These are phyloP conservation scores for Phoma sp. DNA, from an alignment of 2,329 filamentous ascomycete genomes.

Conservation along the genomic window DNA sequence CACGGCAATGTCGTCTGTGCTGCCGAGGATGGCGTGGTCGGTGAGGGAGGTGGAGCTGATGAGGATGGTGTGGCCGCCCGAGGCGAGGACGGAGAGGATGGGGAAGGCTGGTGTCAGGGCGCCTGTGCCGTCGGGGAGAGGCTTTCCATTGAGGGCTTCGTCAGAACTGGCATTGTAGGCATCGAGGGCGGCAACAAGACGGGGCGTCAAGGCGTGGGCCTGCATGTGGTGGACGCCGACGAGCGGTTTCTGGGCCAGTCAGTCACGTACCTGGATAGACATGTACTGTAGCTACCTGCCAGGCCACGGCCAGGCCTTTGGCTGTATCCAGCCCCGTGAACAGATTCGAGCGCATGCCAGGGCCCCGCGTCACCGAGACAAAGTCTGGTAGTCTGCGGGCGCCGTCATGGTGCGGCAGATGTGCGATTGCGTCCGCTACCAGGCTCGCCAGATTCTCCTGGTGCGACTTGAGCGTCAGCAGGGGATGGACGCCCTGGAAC, in stretches of 20 bases:
- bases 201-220: conserved; percentile 88
- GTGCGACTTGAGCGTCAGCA: conserved; percentile 78
- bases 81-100: conserved; percentile 87
- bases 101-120: conserved; percentile 70
- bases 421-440: conserved; percentile 67
- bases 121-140: conserved; percentile 6
- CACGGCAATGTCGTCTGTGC: conserved; percentile 81
- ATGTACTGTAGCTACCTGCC: conserved; percentile 58
- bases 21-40: conserved; percentile 75
- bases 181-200: conserved; percentile 72
- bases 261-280: not conserved
- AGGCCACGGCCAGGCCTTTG: conserved; percentile 85
- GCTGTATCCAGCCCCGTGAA: conserved; percentile 80
- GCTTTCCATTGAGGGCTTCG: not conserved
- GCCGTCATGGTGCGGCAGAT: conserved; percentile 55
- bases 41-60: conserved; percentile 74
- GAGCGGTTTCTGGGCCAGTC: conserved; percentile 66
- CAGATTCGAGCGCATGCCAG: conserved; percentile 84
- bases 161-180: not conserved
- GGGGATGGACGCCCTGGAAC: conserved; percentile 81
- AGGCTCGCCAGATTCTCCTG: conserved; percentile 73
- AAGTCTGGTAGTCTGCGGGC: conserved; percentile 70
- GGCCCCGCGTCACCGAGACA: conserved; percentile 87
- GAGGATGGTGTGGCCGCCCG: conserved; percentile 90
- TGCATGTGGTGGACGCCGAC: conserved; percentile 97